Conservation (phyloP, 345 rosid genomes). For the Crucihimalaya himalaica region DNA sequence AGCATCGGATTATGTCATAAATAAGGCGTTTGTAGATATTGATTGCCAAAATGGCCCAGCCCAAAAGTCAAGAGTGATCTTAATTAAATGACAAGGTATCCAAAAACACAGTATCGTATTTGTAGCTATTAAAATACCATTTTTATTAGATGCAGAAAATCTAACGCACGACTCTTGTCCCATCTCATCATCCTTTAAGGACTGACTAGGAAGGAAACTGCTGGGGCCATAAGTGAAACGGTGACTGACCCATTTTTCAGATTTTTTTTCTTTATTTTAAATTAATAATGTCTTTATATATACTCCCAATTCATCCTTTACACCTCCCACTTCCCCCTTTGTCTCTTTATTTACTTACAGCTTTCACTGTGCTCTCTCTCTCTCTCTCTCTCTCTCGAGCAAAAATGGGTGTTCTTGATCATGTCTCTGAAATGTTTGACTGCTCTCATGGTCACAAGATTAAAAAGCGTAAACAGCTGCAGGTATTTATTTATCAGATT, state of each 20-base stretch:
- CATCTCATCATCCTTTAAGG: background rate
- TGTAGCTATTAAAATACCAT: too few relatives aligned
- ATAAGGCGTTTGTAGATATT: too few relatives aligned
- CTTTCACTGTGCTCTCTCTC: constrained; percentile 9
- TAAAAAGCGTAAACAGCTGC: constrained; percentile 74
- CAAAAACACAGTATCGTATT: too few relatives aligned
- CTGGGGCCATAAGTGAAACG: constrained; percentile 18
- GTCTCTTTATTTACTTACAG: background rate
- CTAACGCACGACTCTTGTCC: constrained; percentile 21
- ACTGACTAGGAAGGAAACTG: constrained; percentile 20
- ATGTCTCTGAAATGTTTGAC: constrained; percentile 71
- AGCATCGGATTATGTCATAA: too few relatives aligned
- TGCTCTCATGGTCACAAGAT: constrained; percentile 60
- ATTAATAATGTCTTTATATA: constrained; percentile 13
- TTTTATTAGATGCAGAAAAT: background rate
- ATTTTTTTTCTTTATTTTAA: too few relatives aligned
- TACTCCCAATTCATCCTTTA: background rate
- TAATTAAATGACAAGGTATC: constrained; percentile 9
- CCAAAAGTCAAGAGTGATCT: background rate
- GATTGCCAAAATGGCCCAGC: too few relatives aligned
- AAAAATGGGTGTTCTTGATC: constrained; percentile 85
- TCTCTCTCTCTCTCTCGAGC: background rate
- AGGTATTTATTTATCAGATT: constrained; percentile 45
- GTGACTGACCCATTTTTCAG: too few relatives aligned
- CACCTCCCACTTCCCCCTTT: background rate